Evolutionary conservation across 2,329 filamentous ascomycete genomes (phyloP).

Genomic region (Blumeria graminis): DNA sequence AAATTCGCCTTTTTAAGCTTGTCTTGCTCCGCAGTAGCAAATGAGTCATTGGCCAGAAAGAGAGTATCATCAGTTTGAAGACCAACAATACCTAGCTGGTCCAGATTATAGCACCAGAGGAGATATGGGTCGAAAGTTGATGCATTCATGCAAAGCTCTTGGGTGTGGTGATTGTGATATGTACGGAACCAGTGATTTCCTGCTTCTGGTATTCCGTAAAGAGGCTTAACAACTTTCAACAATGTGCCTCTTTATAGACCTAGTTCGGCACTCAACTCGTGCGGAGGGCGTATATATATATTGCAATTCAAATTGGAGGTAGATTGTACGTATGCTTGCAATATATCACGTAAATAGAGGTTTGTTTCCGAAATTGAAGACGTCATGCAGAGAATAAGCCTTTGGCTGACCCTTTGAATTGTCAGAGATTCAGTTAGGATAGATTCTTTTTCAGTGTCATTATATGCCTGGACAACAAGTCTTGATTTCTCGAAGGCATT

Average conservation of each 20-base stretch:
- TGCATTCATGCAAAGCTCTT: neutral
- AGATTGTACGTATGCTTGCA: too few species aligned
- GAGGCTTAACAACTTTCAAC: neutral
- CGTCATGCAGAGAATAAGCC: too few species aligned
- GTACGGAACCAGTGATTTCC: neutral
- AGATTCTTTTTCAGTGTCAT: neutral
- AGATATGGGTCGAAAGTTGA: neutral
- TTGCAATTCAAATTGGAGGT: too few species aligned
- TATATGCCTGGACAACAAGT: slow-evolving; percentile 4
- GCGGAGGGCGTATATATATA: too few species aligned
- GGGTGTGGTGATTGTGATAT: neutral
- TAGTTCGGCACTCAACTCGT: neutral
- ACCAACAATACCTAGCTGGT: too few species aligned
- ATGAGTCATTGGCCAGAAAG: neutral
- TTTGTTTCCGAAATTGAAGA: too few species aligned
- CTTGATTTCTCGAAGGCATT: slow-evolving; percentile 2
- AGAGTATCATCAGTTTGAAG: neutral
- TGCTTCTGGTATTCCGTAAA: neutral
- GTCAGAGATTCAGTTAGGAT: neutral
- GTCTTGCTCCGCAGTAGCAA: neutral
- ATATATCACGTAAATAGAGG: too few species aligned
- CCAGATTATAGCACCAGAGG: neutral
- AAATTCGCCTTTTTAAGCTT: neutral
- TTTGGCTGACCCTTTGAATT: too few species aligned
- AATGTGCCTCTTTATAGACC: neutral